Evolutionary conservation across 2,329 filamentous ascomycete species (phyloP), one percentile per base, ranked within the genome.

Genomic region (Trichoderma polysporum): DNA sequence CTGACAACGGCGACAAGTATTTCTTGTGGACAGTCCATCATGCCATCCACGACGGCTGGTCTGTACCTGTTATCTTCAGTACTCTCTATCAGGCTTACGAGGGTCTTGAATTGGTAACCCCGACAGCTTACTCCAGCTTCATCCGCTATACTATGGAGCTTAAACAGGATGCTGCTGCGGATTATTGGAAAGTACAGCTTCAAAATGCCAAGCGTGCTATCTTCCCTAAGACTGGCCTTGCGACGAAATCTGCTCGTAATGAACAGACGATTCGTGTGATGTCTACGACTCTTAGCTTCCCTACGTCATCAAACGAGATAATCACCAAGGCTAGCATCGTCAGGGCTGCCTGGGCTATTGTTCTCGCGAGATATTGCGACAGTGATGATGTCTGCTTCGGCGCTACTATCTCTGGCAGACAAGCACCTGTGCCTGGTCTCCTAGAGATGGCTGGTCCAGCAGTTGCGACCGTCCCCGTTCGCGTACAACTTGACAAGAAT

Each of bases 381-480:
- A 39, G 60, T 3, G 58, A 69, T 8, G 73, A 73, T 56, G 68
- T 77, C 0, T 45, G 72, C 1, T 77, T 76, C 27, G 75, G 74
- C 0, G 69, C 68, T 7, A 73, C 73, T 0, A 63, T 76, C 1
- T 74, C 73, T 0, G 77, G 77, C 6, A 73, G 76, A 2, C 69
- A 74, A 4, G 71, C 74, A 1, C 67, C 71, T 0, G 64, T 79
- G 1, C 25, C 45, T 1, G 74, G 72, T 3, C 71, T 78, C 0
- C 69, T 73, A 2, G 66, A 70, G 0, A 72, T 77, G 9, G 63
- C 70, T 4, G 77, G 75, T 2, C 75, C 76, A 1, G 74, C 73
- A 0, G 74, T 79, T 19, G 71, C 73, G 12, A 76, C 75, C 2
- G 68, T 78, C 0, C 76, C 76, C 6, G 54, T 76, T 0, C 69